Conservation (phyloP, 108 stramenopile species). For the Seminavis robusta region DNA sequence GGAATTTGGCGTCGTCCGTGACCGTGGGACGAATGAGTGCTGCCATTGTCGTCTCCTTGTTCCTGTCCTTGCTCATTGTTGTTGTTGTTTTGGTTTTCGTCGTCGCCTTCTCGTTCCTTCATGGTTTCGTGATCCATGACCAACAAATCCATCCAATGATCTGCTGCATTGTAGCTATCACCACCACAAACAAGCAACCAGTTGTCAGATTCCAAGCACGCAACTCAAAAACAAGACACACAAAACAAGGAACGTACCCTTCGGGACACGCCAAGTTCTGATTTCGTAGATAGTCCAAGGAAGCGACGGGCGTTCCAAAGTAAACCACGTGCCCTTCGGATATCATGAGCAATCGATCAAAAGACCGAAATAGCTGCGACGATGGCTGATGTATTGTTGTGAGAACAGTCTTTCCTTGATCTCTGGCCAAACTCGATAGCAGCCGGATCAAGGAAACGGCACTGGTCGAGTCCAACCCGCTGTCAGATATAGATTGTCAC, state of each 20-base stretch:
- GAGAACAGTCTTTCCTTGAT: conserved; percentile 57
- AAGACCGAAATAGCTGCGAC: conserved; percentile 64
- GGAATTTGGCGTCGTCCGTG: too few relatives aligned
- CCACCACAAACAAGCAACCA: too few relatives aligned
- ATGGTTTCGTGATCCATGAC: conserved; percentile 45
- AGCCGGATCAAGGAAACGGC: conserved; percentile 61
- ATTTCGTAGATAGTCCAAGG: conserved; percentile 37
- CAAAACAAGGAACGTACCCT: too few relatives aligned
- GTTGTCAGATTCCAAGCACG: too few relatives aligned
- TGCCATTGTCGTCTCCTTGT: too few relatives aligned
- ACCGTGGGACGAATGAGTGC: too few relatives aligned
- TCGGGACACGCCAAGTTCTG: conserved; percentile 46
- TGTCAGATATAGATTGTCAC: too few relatives aligned
- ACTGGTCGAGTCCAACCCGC: conserved; percentile 63
- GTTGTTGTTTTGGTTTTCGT: neutral
- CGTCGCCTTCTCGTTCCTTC: conserved; percentile 22
- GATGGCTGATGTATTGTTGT: conserved; percentile 73
- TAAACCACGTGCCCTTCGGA: conserved; percentile 72
- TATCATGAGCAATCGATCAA: conserved; percentile 60
- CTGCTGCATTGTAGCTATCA: conserved; percentile 81
- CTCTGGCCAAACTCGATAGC: conserved; percentile 37
- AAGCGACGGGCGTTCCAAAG: conserved; percentile 58
- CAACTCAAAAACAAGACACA: too few relatives aligned
- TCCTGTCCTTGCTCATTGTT: too few relatives aligned
- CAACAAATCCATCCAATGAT: conserved; percentile 80